Evolutionary conservation across 164 flowering plant species (phyloP).

Genomic region (Magnolia changhungtana): DNA sequence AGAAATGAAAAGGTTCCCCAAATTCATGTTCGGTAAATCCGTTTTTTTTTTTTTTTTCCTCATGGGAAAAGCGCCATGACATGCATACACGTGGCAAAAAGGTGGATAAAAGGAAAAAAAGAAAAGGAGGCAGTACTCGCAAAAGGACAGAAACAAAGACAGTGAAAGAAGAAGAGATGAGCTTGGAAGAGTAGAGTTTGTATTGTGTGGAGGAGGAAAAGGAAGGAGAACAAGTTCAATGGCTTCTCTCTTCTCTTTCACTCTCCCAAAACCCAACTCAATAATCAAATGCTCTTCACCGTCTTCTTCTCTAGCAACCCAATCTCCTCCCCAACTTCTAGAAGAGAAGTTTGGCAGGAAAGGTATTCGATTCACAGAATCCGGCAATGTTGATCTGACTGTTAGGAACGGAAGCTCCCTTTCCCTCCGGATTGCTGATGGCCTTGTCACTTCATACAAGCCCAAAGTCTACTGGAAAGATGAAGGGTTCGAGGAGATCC

Average conservation of each 20-base stretch:
- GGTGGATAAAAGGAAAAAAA: not conserved
- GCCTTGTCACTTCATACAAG: conserved; percentile 72
- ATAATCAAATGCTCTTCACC: conserved; percentile 9
- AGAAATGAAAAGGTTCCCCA: no score
- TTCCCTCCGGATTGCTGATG: conserved; percentile 56
- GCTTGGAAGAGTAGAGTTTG: conserved; percentile 3
- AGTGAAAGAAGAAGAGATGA: conserved; percentile 15
- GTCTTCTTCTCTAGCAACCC: conserved; percentile 19
- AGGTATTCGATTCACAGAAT: conserved; percentile 67
- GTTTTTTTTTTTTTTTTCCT: not conserved
- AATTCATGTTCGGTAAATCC: not conserved
- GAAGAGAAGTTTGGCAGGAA: conserved; percentile 71
- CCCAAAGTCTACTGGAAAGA: conserved; percentile 88
- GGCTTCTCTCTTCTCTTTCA: conserved; percentile 32
- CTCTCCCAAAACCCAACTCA: conserved; percentile 24
- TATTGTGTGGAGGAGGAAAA: conserved; percentile 21
- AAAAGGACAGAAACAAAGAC: not conserved
- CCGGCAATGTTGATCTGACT: conserved; percentile 50
- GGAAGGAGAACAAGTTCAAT: conserved; percentile 6
- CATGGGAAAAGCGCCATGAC: not conserved
- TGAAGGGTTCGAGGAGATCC: conserved; percentile 79
- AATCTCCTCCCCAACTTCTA: conserved; percentile 24
- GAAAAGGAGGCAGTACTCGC: not conserved
- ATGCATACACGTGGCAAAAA: not conserved
- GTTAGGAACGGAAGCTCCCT: conserved; percentile 86